Conservation (phyloP, 495 filamentous ascomycete genomes). For the Clohesyomyces aquaticus region DNA sequence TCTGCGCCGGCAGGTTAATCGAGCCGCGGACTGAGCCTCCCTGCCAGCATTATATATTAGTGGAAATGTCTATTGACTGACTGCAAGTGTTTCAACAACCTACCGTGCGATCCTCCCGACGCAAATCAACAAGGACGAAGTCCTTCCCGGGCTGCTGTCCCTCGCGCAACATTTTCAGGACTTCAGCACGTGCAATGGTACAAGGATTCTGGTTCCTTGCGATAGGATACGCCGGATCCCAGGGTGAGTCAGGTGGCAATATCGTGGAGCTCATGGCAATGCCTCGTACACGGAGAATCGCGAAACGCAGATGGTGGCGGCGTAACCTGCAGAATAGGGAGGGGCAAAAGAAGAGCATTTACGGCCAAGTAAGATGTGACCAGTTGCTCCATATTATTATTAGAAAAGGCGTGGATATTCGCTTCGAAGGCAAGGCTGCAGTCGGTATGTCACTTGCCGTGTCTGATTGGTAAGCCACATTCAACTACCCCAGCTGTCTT, state of each 20-base stretch:
- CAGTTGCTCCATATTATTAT: neutral
- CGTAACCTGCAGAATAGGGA: neutral
- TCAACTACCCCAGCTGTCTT: neutral
- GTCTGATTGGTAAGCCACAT: neutral
- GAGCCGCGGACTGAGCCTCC: slow-evolving; percentile 71
- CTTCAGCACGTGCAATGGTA: slow-evolving; percentile 3
- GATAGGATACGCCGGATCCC: slow-evolving; percentile 18
- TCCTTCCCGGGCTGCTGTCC: slow-evolving; percentile 19
- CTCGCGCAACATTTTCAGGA: slow-evolving; percentile 5
- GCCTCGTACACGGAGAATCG: neutral
- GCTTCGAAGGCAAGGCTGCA: neutral
- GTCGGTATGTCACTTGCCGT: neutral
- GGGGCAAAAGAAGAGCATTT: neutral
- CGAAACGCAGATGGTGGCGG: neutral
- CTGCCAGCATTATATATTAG: slow-evolving; percentile 5
- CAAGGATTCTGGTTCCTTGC: slow-evolving; percentile 8
- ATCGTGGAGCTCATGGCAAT: slow-evolving; percentile 3
- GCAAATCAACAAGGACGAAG: slow-evolving; percentile 24
- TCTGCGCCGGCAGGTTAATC: slow-evolving; percentile 74
- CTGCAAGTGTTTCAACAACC: neutral
- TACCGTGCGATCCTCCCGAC: slow-evolving; percentile 13
- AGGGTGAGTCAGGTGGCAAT: slow-evolving; percentile 9
- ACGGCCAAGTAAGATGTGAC: neutral
- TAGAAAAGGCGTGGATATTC: neutral
- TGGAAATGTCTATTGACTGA: neutral